Evolutionary conservation across 352 stramenopile species (phyloP), one percentile per base, ranked within the genome.

Genomic region (Globisporangium orthogonon): DNA sequence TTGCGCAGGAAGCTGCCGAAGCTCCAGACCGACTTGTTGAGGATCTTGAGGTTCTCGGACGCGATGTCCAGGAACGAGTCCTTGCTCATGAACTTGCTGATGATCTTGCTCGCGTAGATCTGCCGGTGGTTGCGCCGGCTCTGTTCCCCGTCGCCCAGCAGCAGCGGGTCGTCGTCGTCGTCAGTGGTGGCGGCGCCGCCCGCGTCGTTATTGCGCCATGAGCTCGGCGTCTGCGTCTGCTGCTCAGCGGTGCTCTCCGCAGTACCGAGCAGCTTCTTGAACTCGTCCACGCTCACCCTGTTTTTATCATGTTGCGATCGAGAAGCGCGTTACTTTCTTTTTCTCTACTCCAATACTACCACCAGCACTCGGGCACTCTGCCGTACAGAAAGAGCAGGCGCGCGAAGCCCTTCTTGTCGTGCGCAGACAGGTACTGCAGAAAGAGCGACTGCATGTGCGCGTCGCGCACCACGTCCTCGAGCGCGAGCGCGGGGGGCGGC

Each of bases 61-160:
- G 82, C 78, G 44, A 94, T 91, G 56, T 94, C 75, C 11, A 94
- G 51, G 52, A 91, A 94, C 31, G 84, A 80, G 65, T 88, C 84
- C 33, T 82, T 71, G 59, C 67, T 86, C 79, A 94, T 92, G 63
- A 91, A 94, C 66, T 94, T 94, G 61, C 70, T 44, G 56, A 94
- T 91, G 62, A 94, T 91, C 63, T 94, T 91, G 66, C 80, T 90
- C 14, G 82, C 84, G 62, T 94, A 94, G 63, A 77, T 69, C 29
- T 73, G 67, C 9, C 82, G 75, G 17, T 80, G 66, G 23, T 70
- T 60, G 28, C 70, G 64, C 4, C 62, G 60, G 18, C 55, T 61
- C 49, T 64, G 60, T 5, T 58, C 55, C 2, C 62, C 59, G 10
- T 62, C 57, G 13, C 69, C 60, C 1, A 63, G 52, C 17, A 48